A percentile compares a stretch with the other conserved stretches of the same genome.
phyloP scores from a whole-genome alignment of 345 rosid species.

The Sisymbrium irio region DNA sequence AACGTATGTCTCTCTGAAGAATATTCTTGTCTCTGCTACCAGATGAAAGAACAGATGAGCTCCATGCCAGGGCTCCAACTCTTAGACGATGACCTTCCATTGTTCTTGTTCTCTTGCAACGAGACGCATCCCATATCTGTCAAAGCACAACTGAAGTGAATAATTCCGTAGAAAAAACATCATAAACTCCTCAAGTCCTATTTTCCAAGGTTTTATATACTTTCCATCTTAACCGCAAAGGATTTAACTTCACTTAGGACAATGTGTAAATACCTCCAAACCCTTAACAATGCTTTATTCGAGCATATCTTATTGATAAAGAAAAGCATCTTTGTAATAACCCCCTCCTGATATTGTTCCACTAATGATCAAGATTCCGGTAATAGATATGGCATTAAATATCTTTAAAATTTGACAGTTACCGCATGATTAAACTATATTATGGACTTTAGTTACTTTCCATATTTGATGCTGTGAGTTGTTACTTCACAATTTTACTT shows the following conservation, averaged over 20 bases:
- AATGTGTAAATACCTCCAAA: not conserved
- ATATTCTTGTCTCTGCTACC: conserved; percentile 97
- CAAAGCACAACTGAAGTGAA: not conserved
- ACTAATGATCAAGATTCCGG: not conserved
- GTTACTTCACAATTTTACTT: not conserved
- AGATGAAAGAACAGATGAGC: conserved; percentile 79
- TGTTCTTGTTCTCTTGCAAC: conserved; percentile 76
- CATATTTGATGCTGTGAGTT: not conserved
- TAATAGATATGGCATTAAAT: not conserved
- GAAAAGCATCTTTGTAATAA: not conserved
- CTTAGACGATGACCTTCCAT: conserved; percentile 98
- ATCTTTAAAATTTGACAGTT: not conserved
- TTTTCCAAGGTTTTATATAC: not conserved
- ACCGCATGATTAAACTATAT: not conserved
- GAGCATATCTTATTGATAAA: conserved; percentile 1
- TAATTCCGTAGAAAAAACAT: not conserved
- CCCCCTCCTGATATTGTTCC: not conserved
- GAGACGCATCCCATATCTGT: conserved; percentile 95
- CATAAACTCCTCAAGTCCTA: not conserved
- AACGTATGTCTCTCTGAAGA: conserved; percentile 80
- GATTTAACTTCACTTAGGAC: conserved; percentile 1
- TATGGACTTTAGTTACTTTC: not conserved
- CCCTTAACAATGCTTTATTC: not conserved
- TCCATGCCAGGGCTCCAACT: conserved; percentile 94
- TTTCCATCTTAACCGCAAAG: not conserved